phyloP scores from a whole-genome alignment of 1,284 basidiomycete species.

The Cryptococcus amylolentus region DNA sequence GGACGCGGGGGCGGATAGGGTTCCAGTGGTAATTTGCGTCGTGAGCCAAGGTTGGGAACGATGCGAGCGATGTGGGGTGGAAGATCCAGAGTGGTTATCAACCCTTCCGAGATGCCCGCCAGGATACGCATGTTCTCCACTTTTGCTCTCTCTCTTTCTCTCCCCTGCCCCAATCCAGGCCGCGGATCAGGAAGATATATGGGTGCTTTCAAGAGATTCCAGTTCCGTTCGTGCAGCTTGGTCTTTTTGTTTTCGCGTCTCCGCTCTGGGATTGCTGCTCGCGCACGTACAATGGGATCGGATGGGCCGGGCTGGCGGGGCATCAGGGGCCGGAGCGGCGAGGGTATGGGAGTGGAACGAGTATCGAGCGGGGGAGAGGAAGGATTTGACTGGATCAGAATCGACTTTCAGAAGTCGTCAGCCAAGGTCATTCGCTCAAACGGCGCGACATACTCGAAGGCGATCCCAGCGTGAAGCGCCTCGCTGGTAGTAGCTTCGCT shows the following conservation, averaged over 20 bases:
- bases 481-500: slow-evolving; percentile 25
- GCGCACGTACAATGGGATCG: slow-evolving; percentile 8
- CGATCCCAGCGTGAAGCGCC: slow-evolving; percentile 21
- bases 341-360: slow-evolving; percentile 8
- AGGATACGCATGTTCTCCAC: slow-evolving; percentile 21
- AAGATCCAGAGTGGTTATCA: slow-evolving; percentile 3
- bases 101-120: slow-evolving; percentile 11
- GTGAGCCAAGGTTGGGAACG: slow-evolving; percentile 13
- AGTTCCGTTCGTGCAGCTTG: slow-evolving; percentile 7
- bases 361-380: slow-evolving; percentile 13
- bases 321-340: slow-evolving; percentile 18
- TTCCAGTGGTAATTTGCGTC: slow-evolving; percentile 2
- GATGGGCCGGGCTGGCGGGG: slow-evolving; percentile 5
- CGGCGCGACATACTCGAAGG: slow-evolving; percentile 18
- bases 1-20: slow-evolving; percentile 24
- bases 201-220: slow-evolving; percentile 21
- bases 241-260: slow-evolving; percentile 9
- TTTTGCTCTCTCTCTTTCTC: slow-evolving; percentile 17
- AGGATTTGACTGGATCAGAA: background rate
- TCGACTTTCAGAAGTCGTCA: background rate
- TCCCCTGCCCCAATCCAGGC: background rate
- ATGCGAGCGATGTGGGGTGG: slow-evolving; percentile 11
- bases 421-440: background rate
- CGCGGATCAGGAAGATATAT: slow-evolving; percentile 14
- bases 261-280: slow-evolving; percentile 9